A percentile compares a stretch with the other conserved stretches of the same genome.
These are phyloP conservation scores for Antitrichia curtipendula DNA, from an alignment of 225 moss, liverwort and hornwort species.

Conservation along the genomic window DNA sequence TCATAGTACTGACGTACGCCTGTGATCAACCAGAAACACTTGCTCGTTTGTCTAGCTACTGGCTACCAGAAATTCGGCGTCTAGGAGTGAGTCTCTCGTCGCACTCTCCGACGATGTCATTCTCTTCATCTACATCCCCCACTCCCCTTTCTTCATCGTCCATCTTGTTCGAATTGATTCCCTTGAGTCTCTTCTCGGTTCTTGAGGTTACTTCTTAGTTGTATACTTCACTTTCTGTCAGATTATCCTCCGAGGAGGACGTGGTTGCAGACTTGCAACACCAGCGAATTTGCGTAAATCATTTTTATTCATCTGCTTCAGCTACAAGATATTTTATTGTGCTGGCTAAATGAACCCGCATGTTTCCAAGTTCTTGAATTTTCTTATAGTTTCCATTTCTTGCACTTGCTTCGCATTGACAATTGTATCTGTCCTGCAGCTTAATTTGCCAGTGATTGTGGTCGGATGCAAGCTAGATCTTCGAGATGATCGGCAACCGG, in stretches of 20 bases:
- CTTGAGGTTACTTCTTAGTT: neutral
- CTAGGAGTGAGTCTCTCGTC: slow-evolving; percentile 39
- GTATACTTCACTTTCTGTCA: neutral
- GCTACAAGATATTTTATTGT: neutral
- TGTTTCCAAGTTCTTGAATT: neutral
- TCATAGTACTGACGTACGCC: slow-evolving; percentile 79
- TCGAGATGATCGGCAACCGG: slow-evolving; percentile 78
- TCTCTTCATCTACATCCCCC: neutral
- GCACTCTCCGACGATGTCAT: neutral
- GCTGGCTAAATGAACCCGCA: neutral
- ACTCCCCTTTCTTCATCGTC: neutral
- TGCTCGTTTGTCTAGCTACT: slow-evolving; percentile 68
- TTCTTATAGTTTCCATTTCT: neutral
- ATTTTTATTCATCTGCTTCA: neutral
- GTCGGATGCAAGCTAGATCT: slow-evolving; percentile 90
- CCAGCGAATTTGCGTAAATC: neutral
- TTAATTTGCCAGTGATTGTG: slow-evolving; percentile 80
- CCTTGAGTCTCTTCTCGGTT: neutral
- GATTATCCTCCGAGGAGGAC: neutral
- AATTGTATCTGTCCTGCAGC: slow-evolving; percentile 20
- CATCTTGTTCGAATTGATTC: neutral
- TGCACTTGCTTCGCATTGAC: neutral
- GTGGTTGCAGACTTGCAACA: neutral
- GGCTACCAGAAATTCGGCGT: slow-evolving; percentile 77
- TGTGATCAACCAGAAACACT: slow-evolving; percentile 76